Percentiles rank a stretch among this genome's conserved stretches.
phyloP scores from a whole-genome alignment of 352 stramenopile species.

The Phytophthora nicotianae region DNA sequence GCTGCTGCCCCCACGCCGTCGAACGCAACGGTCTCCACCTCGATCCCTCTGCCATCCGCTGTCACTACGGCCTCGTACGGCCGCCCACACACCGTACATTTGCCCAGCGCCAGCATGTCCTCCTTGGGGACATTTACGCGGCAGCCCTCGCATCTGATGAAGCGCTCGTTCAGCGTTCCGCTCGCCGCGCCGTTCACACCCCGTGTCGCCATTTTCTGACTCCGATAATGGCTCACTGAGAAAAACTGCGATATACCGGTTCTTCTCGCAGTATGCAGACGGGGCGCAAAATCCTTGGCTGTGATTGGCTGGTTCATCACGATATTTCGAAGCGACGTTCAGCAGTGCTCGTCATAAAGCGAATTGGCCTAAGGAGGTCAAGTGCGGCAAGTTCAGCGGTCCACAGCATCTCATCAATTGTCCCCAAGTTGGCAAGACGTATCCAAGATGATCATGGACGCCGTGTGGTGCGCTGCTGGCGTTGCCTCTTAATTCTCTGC shows the following conservation, averaged over 20 bases:
- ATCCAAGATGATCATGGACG: conserved; percentile 47
- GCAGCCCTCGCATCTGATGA: conserved; percentile 80
- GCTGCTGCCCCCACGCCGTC: conserved; percentile 1
- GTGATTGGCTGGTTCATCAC: too few relatives aligned
- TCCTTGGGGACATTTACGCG: conserved; percentile 83
- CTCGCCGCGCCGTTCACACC: conserved; percentile 63
- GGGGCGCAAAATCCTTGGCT: conserved; percentile 7
- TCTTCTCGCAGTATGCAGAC: conserved; percentile 19
- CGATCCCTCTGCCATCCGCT: conserved; percentile 28
- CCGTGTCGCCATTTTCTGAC: conserved; percentile 38
- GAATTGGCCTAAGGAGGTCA: conserved; percentile 4
- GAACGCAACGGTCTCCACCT: conserved; percentile 54
- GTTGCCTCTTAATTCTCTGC: not conserved
- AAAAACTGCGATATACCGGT: conserved; percentile 21
- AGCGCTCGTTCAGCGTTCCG: conserved; percentile 72
- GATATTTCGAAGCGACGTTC: conserved; percentile 16
- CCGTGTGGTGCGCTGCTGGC: conserved; percentile 40
- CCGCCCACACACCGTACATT: conserved; percentile 63
- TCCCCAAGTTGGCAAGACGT: not conserved
- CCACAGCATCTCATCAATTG: not conserved
- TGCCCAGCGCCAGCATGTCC: conserved; percentile 64
- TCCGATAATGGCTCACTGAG: conserved; percentile 9
- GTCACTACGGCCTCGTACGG: conserved; percentile 43
- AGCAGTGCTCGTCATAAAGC: conserved; percentile 19
- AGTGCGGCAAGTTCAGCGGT: not conserved